phyloP scores from a whole-genome alignment of 2,329 filamentous ascomycete species.

The Microsporum canis region DNA sequence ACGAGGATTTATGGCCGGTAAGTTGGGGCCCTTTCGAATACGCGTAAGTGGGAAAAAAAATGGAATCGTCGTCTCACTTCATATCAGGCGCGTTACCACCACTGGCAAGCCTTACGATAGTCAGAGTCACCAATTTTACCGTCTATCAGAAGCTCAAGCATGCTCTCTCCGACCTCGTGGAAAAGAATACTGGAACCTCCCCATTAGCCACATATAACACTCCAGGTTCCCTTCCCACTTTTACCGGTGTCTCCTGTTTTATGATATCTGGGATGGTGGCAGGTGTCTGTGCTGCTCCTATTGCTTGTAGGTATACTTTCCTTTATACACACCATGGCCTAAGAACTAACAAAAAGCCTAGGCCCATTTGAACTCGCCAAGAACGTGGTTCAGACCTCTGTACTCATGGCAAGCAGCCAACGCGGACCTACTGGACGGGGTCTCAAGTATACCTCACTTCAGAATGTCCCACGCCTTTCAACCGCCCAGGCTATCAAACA shows the following conservation, averaged over 20 bases:
- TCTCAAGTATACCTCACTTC: constrained; percentile 23
- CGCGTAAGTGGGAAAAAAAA: not conserved
- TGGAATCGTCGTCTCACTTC: constrained; percentile 1
- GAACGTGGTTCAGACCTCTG: constrained; percentile 40
- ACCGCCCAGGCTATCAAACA: constrained; percentile 34
- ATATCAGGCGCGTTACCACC: constrained; percentile 33
- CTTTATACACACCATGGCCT: not conserved
- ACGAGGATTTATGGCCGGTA: constrained; percentile 39
- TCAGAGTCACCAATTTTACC: constrained; percentile 37
- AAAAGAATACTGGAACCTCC: constrained; percentile 31
- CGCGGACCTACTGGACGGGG: constrained; percentile 28
- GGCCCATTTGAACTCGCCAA: constrained; percentile 40
- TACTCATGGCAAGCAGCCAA: constrained; percentile 31
- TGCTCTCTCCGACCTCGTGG: constrained; percentile 29
- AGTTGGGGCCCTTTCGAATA: constrained; percentile 8
- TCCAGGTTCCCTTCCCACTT: constrained; percentile 32
- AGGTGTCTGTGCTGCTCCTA: constrained; percentile 31
- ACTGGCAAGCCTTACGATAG: constrained; percentile 35
- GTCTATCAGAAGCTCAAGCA: constrained; percentile 36
- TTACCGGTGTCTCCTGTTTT: constrained; percentile 34
- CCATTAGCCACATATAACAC: constrained; percentile 33
- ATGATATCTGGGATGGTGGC: constrained; percentile 33
- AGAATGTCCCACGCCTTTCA: constrained; percentile 30
- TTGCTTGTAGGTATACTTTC: constrained; percentile 30
- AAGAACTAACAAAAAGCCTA: constrained; percentile 13